Conservation (phyloP, 2,329 filamentous ascomycete species). For the Aaosphaeria pasadenensis region DNA sequence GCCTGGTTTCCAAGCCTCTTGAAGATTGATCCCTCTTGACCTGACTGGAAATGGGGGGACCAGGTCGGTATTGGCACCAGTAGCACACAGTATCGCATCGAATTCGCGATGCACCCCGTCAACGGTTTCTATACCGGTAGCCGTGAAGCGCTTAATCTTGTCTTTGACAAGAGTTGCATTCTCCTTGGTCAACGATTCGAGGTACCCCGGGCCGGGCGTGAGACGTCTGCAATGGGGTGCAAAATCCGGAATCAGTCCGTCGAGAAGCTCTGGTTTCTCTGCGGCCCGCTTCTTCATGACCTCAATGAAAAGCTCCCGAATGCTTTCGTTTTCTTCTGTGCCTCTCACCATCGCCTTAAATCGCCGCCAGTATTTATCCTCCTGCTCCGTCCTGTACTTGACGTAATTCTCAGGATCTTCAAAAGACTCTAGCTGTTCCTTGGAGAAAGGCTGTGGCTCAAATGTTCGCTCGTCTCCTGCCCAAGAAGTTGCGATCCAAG, state of each 20-base stretch:
- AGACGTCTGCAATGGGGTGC: slow-evolving; percentile 30
- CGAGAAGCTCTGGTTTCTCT: slow-evolving; percentile 41
- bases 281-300: slow-evolving; percentile 37
- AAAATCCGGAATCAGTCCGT: slow-evolving; percentile 42
- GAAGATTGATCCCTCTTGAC: slow-evolving; percentile 54
- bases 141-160: slow-evolving; percentile 38
- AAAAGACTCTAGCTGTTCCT: slow-evolving; percentile 57
- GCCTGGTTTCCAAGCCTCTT: slow-evolving; percentile 55
- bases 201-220: slow-evolving; percentile 35
- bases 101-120: slow-evolving; percentile 39
- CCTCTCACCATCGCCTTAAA: slow-evolving; percentile 39
- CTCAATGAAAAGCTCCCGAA: slow-evolving; percentile 28
- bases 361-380: slow-evolving; percentile 59
- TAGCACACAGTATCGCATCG: slow-evolving; percentile 58
- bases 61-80: slow-evolving; percentile 56
- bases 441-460: slow-evolving; percentile 42
- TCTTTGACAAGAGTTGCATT: slow-evolving; percentile 41
- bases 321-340: slow-evolving; percentile 31
- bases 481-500: slow-evolving; percentile 54
- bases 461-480: slow-evolving; percentile 44
- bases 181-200: slow-evolving; percentile 41
- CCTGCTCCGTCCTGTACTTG: slow-evolving; percentile 39
- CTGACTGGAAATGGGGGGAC: slow-evolving; percentile 59
- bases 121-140: slow-evolving; percentile 35
- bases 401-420: slow-evolving; percentile 61